Percentiles rank a stretch among this genome's conserved stretches.
Conservation (phyloP, 2,329 filamentous ascomycete species). For the Hortaea sp. region DNA sequence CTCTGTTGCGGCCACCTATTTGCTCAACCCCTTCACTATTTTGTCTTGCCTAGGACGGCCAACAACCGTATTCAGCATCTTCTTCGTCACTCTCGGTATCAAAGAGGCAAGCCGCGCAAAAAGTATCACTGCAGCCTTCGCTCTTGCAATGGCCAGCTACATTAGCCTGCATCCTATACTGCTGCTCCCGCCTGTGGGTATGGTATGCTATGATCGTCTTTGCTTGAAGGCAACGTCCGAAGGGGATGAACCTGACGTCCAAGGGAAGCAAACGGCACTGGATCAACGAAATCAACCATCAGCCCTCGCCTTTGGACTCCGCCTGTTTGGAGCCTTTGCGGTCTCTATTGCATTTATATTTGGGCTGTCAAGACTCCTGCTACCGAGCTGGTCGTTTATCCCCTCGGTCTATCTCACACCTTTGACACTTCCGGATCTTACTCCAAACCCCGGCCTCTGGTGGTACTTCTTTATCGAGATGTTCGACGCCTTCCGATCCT, state of each 20-base stretch:
- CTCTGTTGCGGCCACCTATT: slow-evolving; percentile 73
- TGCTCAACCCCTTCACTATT: slow-evolving; percentile 92
- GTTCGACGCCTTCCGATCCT: slow-evolving; percentile 94
- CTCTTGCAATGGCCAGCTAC: slow-evolving; percentile 79
- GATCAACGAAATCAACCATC: slow-evolving; percentile 12
- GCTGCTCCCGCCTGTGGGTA: slow-evolving; percentile 68
- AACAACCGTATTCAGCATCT: slow-evolving; percentile 79
- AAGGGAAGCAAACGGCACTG: slow-evolving; percentile 8
- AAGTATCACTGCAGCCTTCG: slow-evolving; percentile 65
- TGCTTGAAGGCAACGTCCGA: slow-evolving; percentile 7
- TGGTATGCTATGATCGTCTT: slow-evolving; percentile 63
- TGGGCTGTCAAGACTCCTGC: slow-evolving; percentile 60
- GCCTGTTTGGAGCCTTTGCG: slow-evolving; percentile 48
- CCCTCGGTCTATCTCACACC: slow-evolving; percentile 87
- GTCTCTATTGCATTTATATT: slow-evolving; percentile 54
- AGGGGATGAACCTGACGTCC: not conserved
- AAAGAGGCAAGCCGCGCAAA: slow-evolving; percentile 68
- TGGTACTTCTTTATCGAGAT: slow-evolving; percentile 99
- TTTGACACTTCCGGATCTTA: slow-evolving; percentile 79
- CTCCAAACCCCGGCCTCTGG: slow-evolving; percentile 92
- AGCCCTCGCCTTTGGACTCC: slow-evolving; percentile 19
- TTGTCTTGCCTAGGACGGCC: slow-evolving; percentile 83
- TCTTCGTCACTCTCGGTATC: slow-evolving; percentile 75
- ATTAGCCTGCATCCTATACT: slow-evolving; percentile 85
- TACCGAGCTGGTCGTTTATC: slow-evolving; percentile 79